Base-by-base conservation (phyloP, 495 filamentous ascomycete species). In the Aspergillus baeticus region DNA sequence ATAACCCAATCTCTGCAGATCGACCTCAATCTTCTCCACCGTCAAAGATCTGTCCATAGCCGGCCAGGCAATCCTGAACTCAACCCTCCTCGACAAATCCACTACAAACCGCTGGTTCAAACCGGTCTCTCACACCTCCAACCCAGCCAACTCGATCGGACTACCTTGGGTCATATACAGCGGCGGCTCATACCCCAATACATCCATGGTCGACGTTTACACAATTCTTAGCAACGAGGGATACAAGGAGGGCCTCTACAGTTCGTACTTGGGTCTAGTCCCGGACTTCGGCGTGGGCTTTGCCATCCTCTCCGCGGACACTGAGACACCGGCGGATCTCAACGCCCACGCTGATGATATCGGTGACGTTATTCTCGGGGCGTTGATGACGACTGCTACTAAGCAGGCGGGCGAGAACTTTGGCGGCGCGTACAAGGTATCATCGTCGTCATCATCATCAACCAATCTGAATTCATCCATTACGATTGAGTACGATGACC, bases 201-300 rank as follows among this genome's bases (percentile, higher is more conserved):
- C 59, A n/a, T 67, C 66, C 10, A 63, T 79, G 17, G 60, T 80
- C 13, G 79, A 83, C 29, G 62, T 80, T 29, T 83, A 82, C 67
- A 81, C 73, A 23, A 73, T 79, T 37, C 56, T 63, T 37, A 80
- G 80, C 29, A 77, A 78, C 45, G 54, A 61, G 21, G 62, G 59
- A 21, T 10, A 21, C 18, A 43, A 43, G 6, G 39, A 43, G 20
- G 10, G 39, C 11, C 53, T 62, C 0, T 84, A 83, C 62, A 74
- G 76, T 60, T 69, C 73, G 35, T 57, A 74, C 13, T 33, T 83
- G 6, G 72, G 67, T 2, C 63, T 83, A 1, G 63, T 79, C 18
- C 79, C 80, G 0, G 79, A 82, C 63, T 81, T 75, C 53, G 74
- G 69, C 51, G 62, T 83, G 18, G 78, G 79, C 54, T 79, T 77